Percentiles rank a stretch among this genome's conserved stretches.
phyloP scores from a whole-genome alignment of 169 alveolate genomes.

The Cryptosporidium tyzzeri region DNA sequence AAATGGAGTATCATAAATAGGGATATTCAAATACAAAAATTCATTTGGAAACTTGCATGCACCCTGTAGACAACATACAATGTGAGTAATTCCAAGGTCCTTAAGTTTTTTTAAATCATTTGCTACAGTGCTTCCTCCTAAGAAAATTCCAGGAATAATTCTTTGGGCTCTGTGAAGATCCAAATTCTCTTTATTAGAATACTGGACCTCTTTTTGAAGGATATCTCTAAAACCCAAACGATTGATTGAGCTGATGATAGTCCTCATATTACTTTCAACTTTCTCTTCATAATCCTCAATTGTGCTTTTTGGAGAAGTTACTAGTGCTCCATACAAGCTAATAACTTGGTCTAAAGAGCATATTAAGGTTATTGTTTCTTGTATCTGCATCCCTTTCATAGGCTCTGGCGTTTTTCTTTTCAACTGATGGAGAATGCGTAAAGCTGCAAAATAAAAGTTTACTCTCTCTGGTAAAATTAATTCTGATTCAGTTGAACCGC shows the following conservation, averaged over 20 bases:
- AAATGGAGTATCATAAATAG: slow-evolving; percentile 61
- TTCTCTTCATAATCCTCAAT: slow-evolving; percentile 6
- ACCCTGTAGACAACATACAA: slow-evolving; percentile 60
- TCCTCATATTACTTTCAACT: slow-evolving; percentile 16
- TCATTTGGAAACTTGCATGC: slow-evolving; percentile 49
- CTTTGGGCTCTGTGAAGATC: slow-evolving; percentile 71
- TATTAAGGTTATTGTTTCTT: slow-evolving; percentile 1
- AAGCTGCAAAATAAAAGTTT: slow-evolving; percentile 60
- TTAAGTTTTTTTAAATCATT: slow-evolving; percentile 38
- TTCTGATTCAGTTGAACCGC: background rate
- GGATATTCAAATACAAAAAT: slow-evolving; percentile 45
- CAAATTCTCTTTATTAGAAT: slow-evolving; percentile 42
- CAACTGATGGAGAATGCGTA: slow-evolving; percentile 54
- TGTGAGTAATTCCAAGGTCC: slow-evolving; percentile 58
- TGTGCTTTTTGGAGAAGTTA: slow-evolving; percentile 21
- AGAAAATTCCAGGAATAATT: slow-evolving; percentile 54
- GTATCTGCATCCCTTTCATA: background rate
- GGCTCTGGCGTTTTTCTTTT: slow-evolving; percentile 27
- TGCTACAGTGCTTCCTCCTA: slow-evolving; percentile 67
- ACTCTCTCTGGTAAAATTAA: slow-evolving; percentile 43
- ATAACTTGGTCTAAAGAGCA: slow-evolving; percentile 17
- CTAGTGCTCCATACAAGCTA: slow-evolving; percentile 41
- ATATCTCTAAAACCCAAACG: slow-evolving; percentile 23
- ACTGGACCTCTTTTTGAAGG: slow-evolving; percentile 33
- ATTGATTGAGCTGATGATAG: slow-evolving; percentile 6